Evolutionary conservation across 805 yeast species (phyloP).

Genomic region (Yamadazyma paraphyllophila): DNA sequence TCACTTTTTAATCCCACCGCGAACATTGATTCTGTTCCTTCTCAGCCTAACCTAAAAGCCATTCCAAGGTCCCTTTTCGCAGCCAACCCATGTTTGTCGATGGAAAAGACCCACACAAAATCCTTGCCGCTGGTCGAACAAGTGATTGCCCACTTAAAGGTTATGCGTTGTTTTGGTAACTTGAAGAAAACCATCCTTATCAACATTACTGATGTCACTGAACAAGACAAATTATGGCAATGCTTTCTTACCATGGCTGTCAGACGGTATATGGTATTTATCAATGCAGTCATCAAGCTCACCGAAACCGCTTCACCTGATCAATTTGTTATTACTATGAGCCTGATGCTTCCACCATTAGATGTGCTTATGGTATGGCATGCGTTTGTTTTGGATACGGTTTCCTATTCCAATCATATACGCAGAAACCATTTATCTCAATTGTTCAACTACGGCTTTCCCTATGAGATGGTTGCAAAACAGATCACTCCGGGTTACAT

Average conservation of each 20-base stretch:
- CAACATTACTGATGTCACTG: neutral
- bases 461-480: slow-evolving; percentile 11
- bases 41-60: neutral
- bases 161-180: slow-evolving; percentile 19
- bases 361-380: slow-evolving; percentile 26
- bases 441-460: slow-evolving; percentile 20
- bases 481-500: slow-evolving; percentile 10
- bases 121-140: neutral
- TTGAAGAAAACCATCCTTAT: slow-evolving; percentile 16
- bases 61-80: neutral
- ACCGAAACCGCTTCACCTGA: slow-evolving; percentile 1
- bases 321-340: neutral
- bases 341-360: slow-evolving; percentile 18
- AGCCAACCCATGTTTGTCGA: neutral
- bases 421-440: slow-evolving; percentile 15
- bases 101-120: neutral
- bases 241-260: slow-evolving; percentile 21
- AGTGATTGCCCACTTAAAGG: slow-evolving; percentile 18
- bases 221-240: slow-evolving; percentile 17
- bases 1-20: neutral
- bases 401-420: slow-evolving; percentile 15
- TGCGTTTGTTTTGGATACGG: slow-evolving; percentile 21
- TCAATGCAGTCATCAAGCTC: slow-evolving; percentile 13
- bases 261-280: slow-evolving; percentile 20
- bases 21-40: neutral